Percentiles rank a stretch among this genome's conserved stretches.
phyloP scores from a whole-genome alignment of 768 basidiomycete genomes.

The Tylopilus subfusipes region DNA sequence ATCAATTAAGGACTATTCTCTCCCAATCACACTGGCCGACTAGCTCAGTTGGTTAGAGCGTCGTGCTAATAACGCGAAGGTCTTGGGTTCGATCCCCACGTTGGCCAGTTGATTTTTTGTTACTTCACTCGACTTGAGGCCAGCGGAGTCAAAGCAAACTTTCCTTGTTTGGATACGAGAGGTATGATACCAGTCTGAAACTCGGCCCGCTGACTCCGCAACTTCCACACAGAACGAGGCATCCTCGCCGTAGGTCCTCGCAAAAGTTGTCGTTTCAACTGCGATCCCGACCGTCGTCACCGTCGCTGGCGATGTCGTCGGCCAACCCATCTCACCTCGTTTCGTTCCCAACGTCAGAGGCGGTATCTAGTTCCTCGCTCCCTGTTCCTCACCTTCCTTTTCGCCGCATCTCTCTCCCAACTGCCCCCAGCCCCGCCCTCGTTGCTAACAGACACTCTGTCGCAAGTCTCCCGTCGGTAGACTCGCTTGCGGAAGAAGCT shows the following conservation, averaged over 20 bases:
- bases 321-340: constrained; percentile 16
- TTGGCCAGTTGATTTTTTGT: constrained; percentile 43
- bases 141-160: too few species aligned
- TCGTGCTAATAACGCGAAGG: constrained; percentile 39
- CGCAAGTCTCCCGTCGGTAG: constrained; percentile 68
- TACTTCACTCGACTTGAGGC: not conserved
- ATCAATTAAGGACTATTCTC: too few species aligned
- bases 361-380: constrained; percentile 21
- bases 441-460: constrained; percentile 55
- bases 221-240: not conserved
- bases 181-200: constrained; percentile 21
- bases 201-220: constrained; percentile 19
- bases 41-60: constrained; percentile 35
- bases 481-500: constrained; percentile 59
- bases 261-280: constrained; percentile 2
- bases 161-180: constrained; percentile 16
- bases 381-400: constrained; percentile 56
- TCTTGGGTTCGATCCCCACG: constrained; percentile 81
- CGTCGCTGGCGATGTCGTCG: constrained; percentile 21
- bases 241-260: not conserved
- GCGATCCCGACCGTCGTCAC: constrained; percentile 8
- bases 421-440: constrained; percentile 43
- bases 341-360: constrained; percentile 33
- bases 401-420: constrained; percentile 58
- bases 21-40: constrained; percentile 15